These are phyloP conservation scores for Fusarium oligoseptatum DNA, from an alignment of 2,329 filamentous ascomycete species.

Conservation along the genomic window DNA sequence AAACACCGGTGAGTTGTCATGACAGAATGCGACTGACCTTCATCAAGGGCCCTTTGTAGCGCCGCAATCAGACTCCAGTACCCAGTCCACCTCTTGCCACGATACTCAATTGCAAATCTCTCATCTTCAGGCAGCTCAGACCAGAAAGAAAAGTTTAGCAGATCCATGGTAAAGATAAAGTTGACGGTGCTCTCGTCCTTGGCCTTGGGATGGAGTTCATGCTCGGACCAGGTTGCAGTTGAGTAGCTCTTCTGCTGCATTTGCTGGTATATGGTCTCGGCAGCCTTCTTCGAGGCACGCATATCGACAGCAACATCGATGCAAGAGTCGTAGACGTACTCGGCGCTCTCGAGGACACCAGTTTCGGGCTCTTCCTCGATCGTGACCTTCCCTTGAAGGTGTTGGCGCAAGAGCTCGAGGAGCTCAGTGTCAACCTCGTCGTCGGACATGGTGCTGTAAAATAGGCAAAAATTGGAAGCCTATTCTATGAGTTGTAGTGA, in stretches of 20 bases:
- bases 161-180: slow-evolving; percentile 97
- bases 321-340: slow-evolving; percentile 91
- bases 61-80: slow-evolving; percentile 95
- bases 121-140: slow-evolving; percentile 77
- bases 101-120: slow-evolving; percentile 86
- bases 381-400: slow-evolving; percentile 72
- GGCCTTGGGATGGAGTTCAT: slow-evolving; percentile 88
- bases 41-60: slow-evolving; percentile 87
- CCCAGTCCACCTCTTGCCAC: slow-evolving; percentile 86
- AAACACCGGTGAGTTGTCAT: neutral
- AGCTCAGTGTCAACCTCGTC: slow-evolving; percentile 92
- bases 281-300: slow-evolving; percentile 84
- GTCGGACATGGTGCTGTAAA: slow-evolving; percentile 77
- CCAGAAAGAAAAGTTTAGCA: slow-evolving; percentile 98
- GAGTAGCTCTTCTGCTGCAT: slow-evolving; percentile 91
- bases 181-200: slow-evolving; percentile 85
- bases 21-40: slow-evolving; percentile 64
- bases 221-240: slow-evolving; percentile 86
- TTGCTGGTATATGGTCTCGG: slow-evolving; percentile 79
- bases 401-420: slow-evolving; percentile 85
- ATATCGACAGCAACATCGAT: slow-evolving; percentile 94
- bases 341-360: slow-evolving; percentile 83
- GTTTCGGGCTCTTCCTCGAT: slow-evolving; percentile 77
- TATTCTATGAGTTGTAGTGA: neutral
- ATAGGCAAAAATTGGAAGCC: neutral